Conservation (phyloP, 331 rosid genomes). For the Spiraea crenata region DNA sequence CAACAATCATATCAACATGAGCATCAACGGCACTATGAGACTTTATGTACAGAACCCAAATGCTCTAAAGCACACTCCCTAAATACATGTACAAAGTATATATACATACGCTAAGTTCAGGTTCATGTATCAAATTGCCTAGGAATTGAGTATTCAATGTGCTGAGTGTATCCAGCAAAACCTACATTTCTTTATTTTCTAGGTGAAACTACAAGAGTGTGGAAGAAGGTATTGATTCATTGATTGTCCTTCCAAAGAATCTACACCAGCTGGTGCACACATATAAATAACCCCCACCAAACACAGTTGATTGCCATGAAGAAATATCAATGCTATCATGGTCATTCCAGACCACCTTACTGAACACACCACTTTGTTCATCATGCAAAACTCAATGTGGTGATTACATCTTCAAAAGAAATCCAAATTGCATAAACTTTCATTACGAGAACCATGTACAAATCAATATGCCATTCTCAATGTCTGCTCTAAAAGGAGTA, state of each 20-base stretch:
- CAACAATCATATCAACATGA: too few relatives aligned
- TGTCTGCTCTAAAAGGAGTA: not conserved
- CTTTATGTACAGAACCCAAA: too few relatives aligned
- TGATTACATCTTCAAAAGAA: not conserved
- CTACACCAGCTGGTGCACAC: constrained; percentile 13
- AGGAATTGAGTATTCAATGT: not conserved
- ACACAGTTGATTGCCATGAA: not conserved
- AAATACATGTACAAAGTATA: not conserved
- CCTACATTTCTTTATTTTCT: not conserved
- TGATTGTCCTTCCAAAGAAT: not conserved
- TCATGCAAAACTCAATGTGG: not conserved
- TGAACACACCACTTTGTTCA: constrained; percentile 8
- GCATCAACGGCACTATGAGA: too few relatives aligned
- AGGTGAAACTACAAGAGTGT: constrained; percentile 5
- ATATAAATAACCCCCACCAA: not conserved
- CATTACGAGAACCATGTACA: not conserved
- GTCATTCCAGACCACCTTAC: constrained; percentile 9
- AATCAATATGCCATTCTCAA: not conserved
- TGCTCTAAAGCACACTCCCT: not conserved
- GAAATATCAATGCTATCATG: not conserved
- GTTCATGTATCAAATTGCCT: not conserved
- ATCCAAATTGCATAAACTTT: not conserved
- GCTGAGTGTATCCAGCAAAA: not conserved
- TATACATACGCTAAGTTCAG: too few relatives aligned
- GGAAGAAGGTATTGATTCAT: constrained; percentile 1